Conservation (phyloP, 306 rosid genomes). For the Adenanthera pavonina region DNA sequence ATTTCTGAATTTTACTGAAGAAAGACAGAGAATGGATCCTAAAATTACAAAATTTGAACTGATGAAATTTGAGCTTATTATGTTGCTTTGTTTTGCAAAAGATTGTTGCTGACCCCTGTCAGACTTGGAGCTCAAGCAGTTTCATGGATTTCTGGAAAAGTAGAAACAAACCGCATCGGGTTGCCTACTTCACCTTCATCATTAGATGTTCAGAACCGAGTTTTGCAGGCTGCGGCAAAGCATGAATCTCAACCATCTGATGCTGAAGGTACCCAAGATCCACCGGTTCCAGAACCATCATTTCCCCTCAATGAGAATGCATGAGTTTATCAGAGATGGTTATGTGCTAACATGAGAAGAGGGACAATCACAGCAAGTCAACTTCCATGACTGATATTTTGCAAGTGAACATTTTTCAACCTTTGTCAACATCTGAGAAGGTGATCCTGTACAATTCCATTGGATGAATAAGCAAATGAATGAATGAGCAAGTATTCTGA, state of each 20-base stretch:
- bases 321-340: conserved; percentile 56
- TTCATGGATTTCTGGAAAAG: conserved; percentile 90
- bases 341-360: conserved; percentile 42
- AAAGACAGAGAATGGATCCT: not conserved
- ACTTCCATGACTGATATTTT: conserved; percentile 43
- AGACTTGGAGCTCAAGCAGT: conserved; percentile 76
- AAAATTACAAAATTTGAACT: not conserved
- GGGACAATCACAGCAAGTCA: conserved; percentile 34
- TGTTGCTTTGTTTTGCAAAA: conserved; percentile 42
- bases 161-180: conserved; percentile 80
- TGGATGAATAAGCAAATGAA: not conserved
- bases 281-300: conserved; percentile 48
- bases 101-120: conserved; percentile 76
- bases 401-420: conserved; percentile 33
- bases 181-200: conserved; percentile 95
- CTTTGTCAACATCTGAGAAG: conserved; percentile 15
- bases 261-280: conserved; percentile 61
- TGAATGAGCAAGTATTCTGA: not conserved
- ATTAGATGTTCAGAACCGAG: conserved; percentile 86
- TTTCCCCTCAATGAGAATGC: conserved; percentile 58
- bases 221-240: conserved; percentile 94
- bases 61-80: conserved; percentile 6
- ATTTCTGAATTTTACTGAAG: not conserved
- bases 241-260: conserved; percentile 94
- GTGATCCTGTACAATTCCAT: conserved; percentile 18